Percentiles rank a stretch among this genome's conserved stretches.
phyloP scores from a whole-genome alignment of 2,329 filamentous ascomycete species.

The Hymenoscyphus salicellus region DNA sequence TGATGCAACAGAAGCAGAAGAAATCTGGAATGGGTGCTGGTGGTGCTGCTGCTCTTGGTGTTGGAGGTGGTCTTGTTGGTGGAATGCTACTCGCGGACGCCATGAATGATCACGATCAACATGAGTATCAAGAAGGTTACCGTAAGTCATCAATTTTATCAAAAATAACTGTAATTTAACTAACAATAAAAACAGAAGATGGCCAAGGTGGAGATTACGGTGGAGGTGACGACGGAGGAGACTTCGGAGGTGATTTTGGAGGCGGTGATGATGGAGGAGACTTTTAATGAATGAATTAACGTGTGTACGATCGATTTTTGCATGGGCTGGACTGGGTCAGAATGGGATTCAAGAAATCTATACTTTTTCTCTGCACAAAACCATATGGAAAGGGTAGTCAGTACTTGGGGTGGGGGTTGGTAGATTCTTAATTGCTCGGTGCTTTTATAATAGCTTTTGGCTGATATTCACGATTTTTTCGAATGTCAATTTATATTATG shows the following conservation, averaged over 20 bases:
- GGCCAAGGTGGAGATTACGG: slow-evolving; percentile 17
- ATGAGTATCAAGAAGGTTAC: slow-evolving; percentile 54
- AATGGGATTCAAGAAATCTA: background rate
- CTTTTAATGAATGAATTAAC: slow-evolving; percentile 15
- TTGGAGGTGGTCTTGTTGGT: slow-evolving; percentile 78
- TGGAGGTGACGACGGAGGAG: slow-evolving; percentile 30
- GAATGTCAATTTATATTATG: background rate
- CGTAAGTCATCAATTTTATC: slow-evolving; percentile 23
- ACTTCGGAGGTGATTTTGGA: slow-evolving; percentile 30
- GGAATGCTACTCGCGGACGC: slow-evolving; percentile 69
- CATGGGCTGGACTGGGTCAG: background rate
- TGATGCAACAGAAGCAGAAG: slow-evolving; percentile 42
- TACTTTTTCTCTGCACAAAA: background rate
- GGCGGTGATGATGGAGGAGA: slow-evolving; percentile 23
- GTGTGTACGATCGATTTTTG: background rate
- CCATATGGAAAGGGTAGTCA: background rate
- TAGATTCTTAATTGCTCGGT: background rate
- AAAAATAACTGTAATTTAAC: background rate
- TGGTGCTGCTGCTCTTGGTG: slow-evolving; percentile 67
- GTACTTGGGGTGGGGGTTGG: background rate
- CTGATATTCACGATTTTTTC: background rate
- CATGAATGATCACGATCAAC: slow-evolving; percentile 59
- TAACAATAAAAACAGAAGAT: slow-evolving; percentile 20
- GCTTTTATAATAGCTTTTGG: background rate
- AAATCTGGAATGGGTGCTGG: slow-evolving; percentile 65